Percentiles rank a stretch among this genome's conserved stretches.
Evolutionary conservation across 192 early-diverging fungal species (phyloP).

Genomic region (Chytriomyces sp.): DNA sequence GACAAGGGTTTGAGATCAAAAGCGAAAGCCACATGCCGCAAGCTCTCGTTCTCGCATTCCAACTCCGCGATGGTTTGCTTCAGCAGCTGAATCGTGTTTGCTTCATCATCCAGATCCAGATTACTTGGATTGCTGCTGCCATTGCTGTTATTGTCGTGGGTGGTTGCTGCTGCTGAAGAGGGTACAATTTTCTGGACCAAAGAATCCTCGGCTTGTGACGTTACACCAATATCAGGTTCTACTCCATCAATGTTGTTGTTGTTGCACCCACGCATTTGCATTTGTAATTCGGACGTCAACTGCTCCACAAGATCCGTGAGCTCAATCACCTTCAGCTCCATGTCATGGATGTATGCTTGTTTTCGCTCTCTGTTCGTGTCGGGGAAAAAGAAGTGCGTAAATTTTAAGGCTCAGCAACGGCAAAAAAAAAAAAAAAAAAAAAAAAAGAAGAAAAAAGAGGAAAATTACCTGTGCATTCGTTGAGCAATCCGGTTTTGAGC

Average conservation of each 20-base stretch:
- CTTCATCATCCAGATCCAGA: not conserved
- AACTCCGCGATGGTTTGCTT: not conserved
- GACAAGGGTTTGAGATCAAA: not conserved
- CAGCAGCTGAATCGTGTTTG: not conserved
- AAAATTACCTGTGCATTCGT: not conserved
- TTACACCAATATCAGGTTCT: too few species aligned
- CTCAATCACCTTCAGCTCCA: not conserved
- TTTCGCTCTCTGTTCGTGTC: not conserved
- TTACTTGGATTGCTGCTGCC: not conserved
- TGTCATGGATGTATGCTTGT: not conserved
- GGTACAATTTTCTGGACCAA: too few species aligned
- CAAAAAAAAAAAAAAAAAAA: too few species aligned
- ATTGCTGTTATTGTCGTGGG: too few species aligned
- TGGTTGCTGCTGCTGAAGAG: too few species aligned
- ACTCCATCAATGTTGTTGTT: too few species aligned
- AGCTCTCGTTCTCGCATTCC: not conserved
- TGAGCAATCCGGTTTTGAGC: not conserved
- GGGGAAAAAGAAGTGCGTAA: too few species aligned
- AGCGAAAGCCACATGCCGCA: not conserved
- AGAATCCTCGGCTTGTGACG: too few species aligned
- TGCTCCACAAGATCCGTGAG: not conserved
- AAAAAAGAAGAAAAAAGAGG: too few species aligned
- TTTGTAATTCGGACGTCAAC: not conserved
- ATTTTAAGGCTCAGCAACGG: too few species aligned
- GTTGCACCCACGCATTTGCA: too few species aligned